phyloP scores from a whole-genome alignment of 2,329 filamentous ascomycete species.

The Ceratocystis diversiconidia region DNA sequence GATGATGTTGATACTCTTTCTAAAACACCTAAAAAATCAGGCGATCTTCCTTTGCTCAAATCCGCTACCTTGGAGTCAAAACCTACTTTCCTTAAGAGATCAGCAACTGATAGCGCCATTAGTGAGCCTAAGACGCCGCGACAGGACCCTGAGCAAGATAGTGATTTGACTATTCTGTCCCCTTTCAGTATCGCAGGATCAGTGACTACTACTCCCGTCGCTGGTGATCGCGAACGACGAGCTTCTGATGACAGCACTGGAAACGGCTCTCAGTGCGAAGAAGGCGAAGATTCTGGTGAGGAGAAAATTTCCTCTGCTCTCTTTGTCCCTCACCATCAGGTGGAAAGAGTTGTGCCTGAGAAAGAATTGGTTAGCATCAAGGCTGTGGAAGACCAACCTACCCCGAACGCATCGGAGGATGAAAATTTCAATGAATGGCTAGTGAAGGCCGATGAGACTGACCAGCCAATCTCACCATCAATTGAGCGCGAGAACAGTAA shows the following conservation, averaged over 20 bases:
- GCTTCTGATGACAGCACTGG: slow-evolving; percentile 30
- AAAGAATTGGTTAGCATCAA: not conserved
- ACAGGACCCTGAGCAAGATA: slow-evolving; percentile 10
- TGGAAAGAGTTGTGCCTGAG: slow-evolving; percentile 8
- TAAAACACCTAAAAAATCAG: slow-evolving; percentile 10
- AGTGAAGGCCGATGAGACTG: slow-evolving; percentile 40
- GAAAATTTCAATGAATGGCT: slow-evolving; percentile 39
- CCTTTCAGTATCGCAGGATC: slow-evolving; percentile 17
- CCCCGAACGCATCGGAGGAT: slow-evolving; percentile 16
- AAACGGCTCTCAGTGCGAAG: slow-evolving; percentile 23
- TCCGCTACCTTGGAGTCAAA: not conserved
- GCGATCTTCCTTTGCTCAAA: slow-evolving; percentile 2
- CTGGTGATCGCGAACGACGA: slow-evolving; percentile 22
- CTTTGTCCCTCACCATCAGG: slow-evolving; percentile 58
- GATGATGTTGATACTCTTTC: slow-evolving; percentile 1
- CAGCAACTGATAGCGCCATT: not conserved
- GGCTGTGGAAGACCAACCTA: slow-evolving; percentile 10
- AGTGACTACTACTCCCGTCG: slow-evolving; percentile 6
- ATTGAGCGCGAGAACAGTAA: not conserved
- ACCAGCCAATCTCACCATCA: slow-evolving; percentile 22
- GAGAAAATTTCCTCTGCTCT: slow-evolving; percentile 80
- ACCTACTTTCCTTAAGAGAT: not conserved
- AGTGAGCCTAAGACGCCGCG: slow-evolving; percentile 4
- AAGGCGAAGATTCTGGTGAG: slow-evolving; percentile 52
- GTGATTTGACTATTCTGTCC: slow-evolving; percentile 9